Evolutionary conservation across 2,329 filamentous ascomycete species (phyloP).

Genomic region (Hymenoscyphus scutula): DNA sequence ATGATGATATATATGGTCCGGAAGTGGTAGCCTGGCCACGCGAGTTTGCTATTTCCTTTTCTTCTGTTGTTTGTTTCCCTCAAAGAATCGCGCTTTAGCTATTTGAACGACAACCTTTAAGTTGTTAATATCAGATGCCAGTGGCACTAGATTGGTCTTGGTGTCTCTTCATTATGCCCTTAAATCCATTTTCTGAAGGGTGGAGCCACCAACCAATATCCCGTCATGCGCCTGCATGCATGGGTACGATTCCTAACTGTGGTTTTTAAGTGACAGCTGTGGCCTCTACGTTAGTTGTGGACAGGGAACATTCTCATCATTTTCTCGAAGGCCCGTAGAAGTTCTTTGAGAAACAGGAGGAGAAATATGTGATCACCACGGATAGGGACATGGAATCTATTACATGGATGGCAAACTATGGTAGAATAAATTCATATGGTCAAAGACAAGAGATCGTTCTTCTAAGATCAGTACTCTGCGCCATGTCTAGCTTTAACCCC

Average conservation of each 20-base stretch:
- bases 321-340: conserved; percentile 45
- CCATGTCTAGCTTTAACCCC: conserved; percentile 6
- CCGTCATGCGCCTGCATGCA: conserved; percentile 33
- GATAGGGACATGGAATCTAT: conserved; percentile 29
- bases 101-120: not conserved
- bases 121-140: not conserved
- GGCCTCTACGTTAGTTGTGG: conserved; percentile 38
- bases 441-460: conserved; percentile 2
- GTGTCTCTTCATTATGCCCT: conserved; percentile 4
- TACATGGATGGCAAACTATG: conserved; percentile 13
- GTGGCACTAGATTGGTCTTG: not conserved
- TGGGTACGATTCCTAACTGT: conserved; percentile 18
- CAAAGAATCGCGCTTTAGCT: not conserved
- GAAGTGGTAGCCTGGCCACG: not conserved
- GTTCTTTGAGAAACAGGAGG: conserved; percentile 28
- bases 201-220: conserved; percentile 15
- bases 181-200: conserved; percentile 10
- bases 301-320: conserved; percentile 30
- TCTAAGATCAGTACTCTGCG: conserved; percentile 11
- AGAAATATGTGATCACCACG: conserved; percentile 29
- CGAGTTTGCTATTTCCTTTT: not conserved
- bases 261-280: conserved; percentile 42
- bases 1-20: conserved; percentile 1
- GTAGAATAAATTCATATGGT: not conserved
- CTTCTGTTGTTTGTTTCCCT: not conserved